Base-by-base conservation (phyloP, 345 rosid genomes). In the Gossypium thurberi region DNA sequence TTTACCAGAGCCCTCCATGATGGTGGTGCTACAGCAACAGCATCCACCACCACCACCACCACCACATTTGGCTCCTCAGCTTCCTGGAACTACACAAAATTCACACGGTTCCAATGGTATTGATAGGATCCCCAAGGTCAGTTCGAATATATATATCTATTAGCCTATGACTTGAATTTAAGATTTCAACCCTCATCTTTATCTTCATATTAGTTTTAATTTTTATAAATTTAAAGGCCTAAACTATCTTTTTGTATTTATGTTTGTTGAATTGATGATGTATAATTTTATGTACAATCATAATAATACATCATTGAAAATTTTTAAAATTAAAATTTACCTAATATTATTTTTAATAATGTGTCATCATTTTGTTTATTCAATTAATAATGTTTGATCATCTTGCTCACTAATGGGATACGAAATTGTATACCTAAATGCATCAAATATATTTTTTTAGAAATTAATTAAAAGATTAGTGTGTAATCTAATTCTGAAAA, bases 81-180 rank as follows among this genome's bases (percentile, higher is more conserved):
- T 76, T 13, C 71, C 63, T 43, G 73, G 67, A 58, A 77, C 78
- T 23, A 76, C 81, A 17, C 95, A 86, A 73, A 82, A 87, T 61
- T 88, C 96, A 26, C 84, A 79, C 78, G 96, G 89, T 44, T 90
- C 97, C 44, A 87, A 86, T 71, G 97, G 96, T 48, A 78, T 83
- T 57, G 93, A 89, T 59, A 85, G 80, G 76, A 69, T 64, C 57
- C 78, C 81, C 43, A 88, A 89, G 98, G 94, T 84, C 21, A 78
- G 84, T 70, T 42, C 3, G 13, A 37, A 56, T 33, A 5, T n/a
- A 9, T 33, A 12, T 59, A 6, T 26, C 13, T 1, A 53, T n/a
- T 55, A 10, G 59, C 11, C 9, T 55, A n/a, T 18, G 23, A 18
- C 25, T n/a, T 55, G 59, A 55, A 55, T 55, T 18, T 55, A 55